Evolutionary conservation across 306 rosid genomes (phyloP), one percentile per base, ranked within the genome.

Genomic region (Prunus salicina): DNA sequence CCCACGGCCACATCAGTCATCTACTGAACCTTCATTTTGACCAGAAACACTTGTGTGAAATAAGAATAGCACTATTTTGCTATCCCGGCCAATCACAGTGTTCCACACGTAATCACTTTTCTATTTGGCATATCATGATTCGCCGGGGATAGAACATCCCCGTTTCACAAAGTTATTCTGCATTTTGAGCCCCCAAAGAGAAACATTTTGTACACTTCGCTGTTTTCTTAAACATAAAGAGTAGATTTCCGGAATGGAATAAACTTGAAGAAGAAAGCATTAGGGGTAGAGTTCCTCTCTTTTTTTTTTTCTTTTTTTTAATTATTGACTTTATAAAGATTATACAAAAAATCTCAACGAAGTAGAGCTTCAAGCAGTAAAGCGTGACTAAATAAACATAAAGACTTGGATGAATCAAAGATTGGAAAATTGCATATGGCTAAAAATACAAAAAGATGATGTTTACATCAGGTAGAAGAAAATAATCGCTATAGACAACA

Each of bases 351-450:
- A 22, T 25, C 22, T 61, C 50, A 6, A 58, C 55, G 11, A 41
- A 25, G 63, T 15, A 9, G 71, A 71, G 58, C 78, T 55, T 73
- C 53, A 55, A 64, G 66, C 3, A 24, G 47, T 52, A 58, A 56
- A 56, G 65, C 76, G 18, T 32, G 43, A 43, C 46, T 25, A 25
- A 61, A 46, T 14, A 73, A 60, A 47, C 60, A 19, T 30, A 12
- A 67, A 14, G 57, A 30, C 47, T 14, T 43, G 13, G 32, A 47
- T 57, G 61, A 74, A 60, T 32, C 38, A 24, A 52, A 50, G 47
- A 58, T 28, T n/a, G 63, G 55, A 67, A 67, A 27, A 32, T 41
- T 43, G 13, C 30, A 27, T 57, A 25, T 11, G 6, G 38, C 73
- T 53, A 57, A 71, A 20, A 60, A 50, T 24, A 69, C 69, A 50